These are phyloP conservation scores for Talaromyces stipitatus DNA, from an alignment of 495 filamentous ascomycete genomes.

Conservation along the genomic window DNA sequence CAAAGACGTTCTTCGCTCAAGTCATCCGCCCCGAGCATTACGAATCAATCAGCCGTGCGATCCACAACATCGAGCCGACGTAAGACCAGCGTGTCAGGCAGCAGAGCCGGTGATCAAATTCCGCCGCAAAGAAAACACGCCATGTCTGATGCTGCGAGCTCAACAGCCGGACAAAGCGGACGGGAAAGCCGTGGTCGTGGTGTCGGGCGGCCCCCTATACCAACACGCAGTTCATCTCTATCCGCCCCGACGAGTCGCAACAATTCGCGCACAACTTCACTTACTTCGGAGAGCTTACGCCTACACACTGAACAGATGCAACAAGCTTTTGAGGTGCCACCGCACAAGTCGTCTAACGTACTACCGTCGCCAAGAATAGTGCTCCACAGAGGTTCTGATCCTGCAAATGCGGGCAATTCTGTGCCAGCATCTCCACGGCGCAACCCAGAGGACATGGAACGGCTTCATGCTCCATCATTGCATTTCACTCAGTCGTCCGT, in stretches of 20 bases:
- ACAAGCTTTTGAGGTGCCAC: slow-evolving; percentile 16
- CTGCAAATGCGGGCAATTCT: neutral
- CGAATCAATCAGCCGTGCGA: slow-evolving; percentile 26
- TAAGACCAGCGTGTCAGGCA: slow-evolving; percentile 24
- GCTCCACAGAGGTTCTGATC: slow-evolving; percentile 12
- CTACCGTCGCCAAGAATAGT: slow-evolving; percentile 5
- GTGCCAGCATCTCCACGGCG: neutral
- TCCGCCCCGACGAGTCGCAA: slow-evolving; percentile 66
- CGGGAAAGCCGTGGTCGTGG: slow-evolving; percentile 20
- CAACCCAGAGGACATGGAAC: slow-evolving; percentile 21
- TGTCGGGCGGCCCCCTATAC: slow-evolving; percentile 46
- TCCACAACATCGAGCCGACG: slow-evolving; percentile 28
- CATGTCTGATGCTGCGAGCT: slow-evolving; percentile 31
- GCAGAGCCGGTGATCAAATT: slow-evolving; percentile 25
- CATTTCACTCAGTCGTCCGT: slow-evolving; percentile 41
- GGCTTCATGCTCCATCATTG: slow-evolving; percentile 36
- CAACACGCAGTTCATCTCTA: slow-evolving; percentile 55
- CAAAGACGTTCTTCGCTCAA: slow-evolving; percentile 58
- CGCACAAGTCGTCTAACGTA: slow-evolving; percentile 14
- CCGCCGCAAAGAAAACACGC: slow-evolving; percentile 25
- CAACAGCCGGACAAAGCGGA: slow-evolving; percentile 3
- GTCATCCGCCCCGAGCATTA: slow-evolving; percentile 34
- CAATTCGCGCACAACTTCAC: slow-evolving; percentile 54
- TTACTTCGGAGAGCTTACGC: slow-evolving; percentile 59
- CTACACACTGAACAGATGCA: slow-evolving; percentile 44